Evolutionary conservation across 1,284 basidiomycete genomes (phyloP), one percentile per base, ranked within the genome.

Genomic region (Ustilago loliicola): DNA sequence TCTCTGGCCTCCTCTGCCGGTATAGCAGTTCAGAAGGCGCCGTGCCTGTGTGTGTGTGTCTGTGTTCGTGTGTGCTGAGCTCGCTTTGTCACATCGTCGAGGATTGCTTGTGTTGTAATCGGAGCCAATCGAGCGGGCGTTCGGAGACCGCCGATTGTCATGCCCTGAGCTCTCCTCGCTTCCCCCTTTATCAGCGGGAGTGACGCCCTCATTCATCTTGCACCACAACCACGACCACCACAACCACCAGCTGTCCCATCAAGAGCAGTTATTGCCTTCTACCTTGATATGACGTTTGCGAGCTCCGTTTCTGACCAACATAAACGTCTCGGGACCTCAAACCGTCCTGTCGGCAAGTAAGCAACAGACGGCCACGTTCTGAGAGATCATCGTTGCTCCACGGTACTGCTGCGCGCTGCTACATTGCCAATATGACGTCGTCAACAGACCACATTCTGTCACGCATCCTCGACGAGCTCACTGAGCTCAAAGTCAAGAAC

Each of bases 401-500:
- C 5, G 11, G 17, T 15, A 4, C 25, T 55, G 21, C 40, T 32
- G 27, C 15, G n/a, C 48, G 25, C 1, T 15, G 38, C 38, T 32
- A 21, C 10, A 5, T 30, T 8, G 27, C 45, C 23, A 62, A 42
- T 52, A 72, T 67, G 65, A 72, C 62, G 10, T 64, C 74, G 36
- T 72, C 74, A 10, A 72, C 77, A 36, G 69, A 68, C 9, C 61
- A 71, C 3, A 73, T 80, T 29, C 71, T 84, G 11, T 67, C 69
- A 2, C 66, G 71, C 36, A 84, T 84, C 29, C 64, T 83, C 17
- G 72, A 70, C 27, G 82, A 84, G 70, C 70, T 84, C 42, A 77
- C 71, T 15, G 81, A 81, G 61, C 80, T 84, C 67, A 82, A 75
- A 52, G 53, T 77, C 57, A 70, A 70, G 47, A 84, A 84, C 59